phyloP scores from a whole-genome alignment of 2,329 filamentous ascomycete genomes.

The Venturia effusa region DNA sequence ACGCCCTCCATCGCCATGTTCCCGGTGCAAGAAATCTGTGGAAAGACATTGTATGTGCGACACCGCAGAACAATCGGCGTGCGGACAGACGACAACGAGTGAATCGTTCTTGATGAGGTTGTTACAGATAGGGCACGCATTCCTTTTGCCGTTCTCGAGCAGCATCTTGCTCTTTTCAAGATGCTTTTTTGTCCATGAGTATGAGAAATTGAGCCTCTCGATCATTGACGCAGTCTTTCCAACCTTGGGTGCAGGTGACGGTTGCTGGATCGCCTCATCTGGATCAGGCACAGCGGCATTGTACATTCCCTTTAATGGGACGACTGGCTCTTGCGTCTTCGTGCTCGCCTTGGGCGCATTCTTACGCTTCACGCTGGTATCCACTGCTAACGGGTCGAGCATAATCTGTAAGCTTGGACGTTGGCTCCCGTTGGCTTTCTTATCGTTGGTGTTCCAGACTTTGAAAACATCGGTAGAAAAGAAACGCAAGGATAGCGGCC shows the following conservation, averaged over 20 bases:
- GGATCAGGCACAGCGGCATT: background rate
- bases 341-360: background rate
- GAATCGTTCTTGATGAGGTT: conserved; percentile 23
- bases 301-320: conserved; percentile 10
- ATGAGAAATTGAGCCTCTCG: conserved; percentile 41
- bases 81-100: conserved; percentile 37
- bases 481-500: conserved; percentile 76
- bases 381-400: conserved; percentile 3
- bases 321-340: background rate
- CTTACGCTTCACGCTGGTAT: background rate
- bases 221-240: conserved; percentile 21
- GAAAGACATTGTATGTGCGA: conserved; percentile 50
- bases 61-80: conserved; percentile 34
- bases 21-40: conserved; percentile 35
- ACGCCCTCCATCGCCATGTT: conserved; percentile 16
- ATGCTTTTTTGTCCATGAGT: conserved; percentile 22
- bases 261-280: background rate
- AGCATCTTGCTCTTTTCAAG: conserved; percentile 15
- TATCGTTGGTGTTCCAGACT: conserved; percentile 54
- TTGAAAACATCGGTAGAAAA: conserved; percentile 59
- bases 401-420: background rate
- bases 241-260: background rate
- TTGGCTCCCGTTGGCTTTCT: conserved; percentile 33
- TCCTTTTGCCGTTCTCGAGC: conserved; percentile 25
- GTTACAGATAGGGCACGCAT: conserved; percentile 41